These are phyloP conservation scores for Pythium rhizo-oryzae DNA, from an alignment of 352 stramenopile genomes.

Conservation along the genomic window DNA sequence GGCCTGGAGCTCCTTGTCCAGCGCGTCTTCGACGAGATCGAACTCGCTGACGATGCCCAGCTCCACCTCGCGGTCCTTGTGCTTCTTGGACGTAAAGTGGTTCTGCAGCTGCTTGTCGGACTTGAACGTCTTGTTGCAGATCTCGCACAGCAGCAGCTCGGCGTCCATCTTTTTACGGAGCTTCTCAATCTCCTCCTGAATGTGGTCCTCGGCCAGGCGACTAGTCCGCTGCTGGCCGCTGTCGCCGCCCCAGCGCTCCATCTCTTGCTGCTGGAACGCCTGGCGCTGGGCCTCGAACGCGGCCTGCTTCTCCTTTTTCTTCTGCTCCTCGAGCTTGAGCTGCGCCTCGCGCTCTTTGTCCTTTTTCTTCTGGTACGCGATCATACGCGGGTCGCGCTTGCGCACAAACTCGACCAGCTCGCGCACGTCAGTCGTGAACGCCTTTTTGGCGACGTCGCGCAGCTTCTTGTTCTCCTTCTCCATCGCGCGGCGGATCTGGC, in stretches of 20 bases:
- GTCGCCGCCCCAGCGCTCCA: conserved; percentile 53
- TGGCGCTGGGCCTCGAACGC: conserved; percentile 60
- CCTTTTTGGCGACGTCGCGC: conserved; percentile 75
- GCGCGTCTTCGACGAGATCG: conserved; percentile 57
- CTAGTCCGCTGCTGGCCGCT: conserved; percentile 41
- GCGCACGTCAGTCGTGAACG: conserved; percentile 76
- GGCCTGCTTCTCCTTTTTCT: conserved; percentile 59
- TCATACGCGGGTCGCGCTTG: conserved; percentile 75
- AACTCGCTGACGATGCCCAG: conserved; percentile 65
- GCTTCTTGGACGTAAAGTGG: conserved; percentile 81
- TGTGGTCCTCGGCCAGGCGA: conserved; percentile 51
- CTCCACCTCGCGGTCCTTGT: conserved; percentile 73
- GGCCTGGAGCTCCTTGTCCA: conserved; percentile 60
- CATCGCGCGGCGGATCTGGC: conserved; percentile 78
- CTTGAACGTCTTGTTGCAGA: conserved; percentile 88
- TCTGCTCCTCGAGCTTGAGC: conserved; percentile 51
- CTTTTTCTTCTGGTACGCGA: conserved; percentile 64
- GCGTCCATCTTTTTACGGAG: conserved; percentile 71
- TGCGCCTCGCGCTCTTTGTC: conserved; percentile 59
- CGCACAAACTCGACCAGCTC: conserved; percentile 86
- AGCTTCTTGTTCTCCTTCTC: conserved; percentile 91
- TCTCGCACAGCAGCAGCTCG: conserved; percentile 68
- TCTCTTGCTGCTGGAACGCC: conserved; percentile 73
- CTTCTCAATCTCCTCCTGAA: conserved; percentile 67
- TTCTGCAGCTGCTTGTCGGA: conserved; percentile 83